phyloP scores from a whole-genome alignment of 768 basidiomycete genomes.

The Hygrocybe punicea region DNA sequence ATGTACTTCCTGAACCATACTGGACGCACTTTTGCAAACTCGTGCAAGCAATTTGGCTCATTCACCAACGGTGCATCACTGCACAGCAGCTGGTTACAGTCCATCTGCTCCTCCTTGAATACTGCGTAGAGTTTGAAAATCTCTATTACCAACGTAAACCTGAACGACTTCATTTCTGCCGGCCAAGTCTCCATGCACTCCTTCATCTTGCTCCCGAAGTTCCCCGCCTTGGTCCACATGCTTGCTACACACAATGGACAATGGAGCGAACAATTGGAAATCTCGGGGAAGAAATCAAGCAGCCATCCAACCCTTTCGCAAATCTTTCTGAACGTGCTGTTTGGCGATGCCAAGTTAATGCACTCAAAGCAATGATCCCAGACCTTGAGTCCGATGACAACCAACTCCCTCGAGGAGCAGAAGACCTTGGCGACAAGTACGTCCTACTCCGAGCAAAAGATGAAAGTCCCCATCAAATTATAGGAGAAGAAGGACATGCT shows the following conservation, averaged over 20 bases:
- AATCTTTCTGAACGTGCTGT: constrained; percentile 20
- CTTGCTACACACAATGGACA: constrained; percentile 13
- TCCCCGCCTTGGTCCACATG: constrained; percentile 14
- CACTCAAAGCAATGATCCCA: no score
- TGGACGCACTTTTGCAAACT: constrained; percentile 17
- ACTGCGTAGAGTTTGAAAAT: constrained; percentile 14
- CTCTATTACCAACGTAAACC: constrained; percentile 16
- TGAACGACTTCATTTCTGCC: no score
- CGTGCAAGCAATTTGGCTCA: constrained; percentile 5
- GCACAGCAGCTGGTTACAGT: not conserved
- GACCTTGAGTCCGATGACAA: constrained; percentile 22
- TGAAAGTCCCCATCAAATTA: not conserved
- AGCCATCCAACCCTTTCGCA: constrained; percentile 18
- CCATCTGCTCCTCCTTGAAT: constrained; percentile 11
- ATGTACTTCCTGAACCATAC: constrained; percentile 5
- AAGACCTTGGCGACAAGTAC: constrained; percentile 1
- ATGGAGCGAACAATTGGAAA: constrained; percentile 21
- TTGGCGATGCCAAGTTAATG: constrained; percentile 2
- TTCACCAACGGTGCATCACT: constrained; percentile 8
- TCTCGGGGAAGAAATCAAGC: no score
- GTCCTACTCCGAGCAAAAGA: constrained; percentile 4
- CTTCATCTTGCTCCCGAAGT: constrained; percentile 16
- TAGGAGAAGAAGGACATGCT: not conserved
- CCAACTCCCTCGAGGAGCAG: constrained; percentile 8
- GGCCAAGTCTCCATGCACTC: constrained; percentile 17